Base-by-base conservation (phyloP, 2,329 filamentous ascomycete genomes). In the Lasiodiplodia citricola region DNA sequence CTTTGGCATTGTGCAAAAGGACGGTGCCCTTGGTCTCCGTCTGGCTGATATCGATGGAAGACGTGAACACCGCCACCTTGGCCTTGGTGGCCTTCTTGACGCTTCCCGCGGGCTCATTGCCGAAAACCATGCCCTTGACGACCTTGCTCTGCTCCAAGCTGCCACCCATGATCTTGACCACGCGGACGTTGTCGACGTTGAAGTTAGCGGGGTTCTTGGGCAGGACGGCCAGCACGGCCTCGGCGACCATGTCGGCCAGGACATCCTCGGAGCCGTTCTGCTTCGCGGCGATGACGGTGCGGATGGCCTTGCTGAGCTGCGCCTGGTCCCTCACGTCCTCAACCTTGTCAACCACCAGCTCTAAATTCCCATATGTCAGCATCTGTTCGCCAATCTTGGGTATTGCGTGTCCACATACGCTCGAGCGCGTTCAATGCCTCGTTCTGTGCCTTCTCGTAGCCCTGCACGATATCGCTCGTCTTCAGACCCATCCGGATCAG, bases 151-250 rank as follows among this genome's bases (percentile, higher is more conserved):
- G 94, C 77, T 96, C 93, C 78, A 99, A 85, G 79, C 92, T 94
- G 72, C 96, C 95, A 75, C 96, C 96, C 95, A 99, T 98, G 77
- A 99, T 99, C 88, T 99, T 99, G 75, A 99, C 96, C 69, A 99
- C 96, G 70, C 96, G 92, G 76, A 99, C 91, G 81, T 99, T 99
- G 86, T 99, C 96, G 72, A 99, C 94, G 82, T 97, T 99, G 88
- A 99, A 99, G 84, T 96, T 94, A 79, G 87, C 83, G 25, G 96
- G 92, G 83, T 97, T 97, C 86, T 97, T 97, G 73, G 96, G 96
- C 71, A 99, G 87, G 23, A 99, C 94, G 55, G 93, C 90, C 68
- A 98, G 88, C 25, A 90, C 88, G 37, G 88, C 88, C 79, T 97
- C 94, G 56, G 96, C 91, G 72, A 99, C 94, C 76, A 98, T 87